A percentile compares a stretch with the other conserved stretches of the same genome.
These are phyloP conservation scores for Pseudopediastrum boryanum DNA, from an alignment of 139 green algal species.

Conservation along the genomic window DNA sequence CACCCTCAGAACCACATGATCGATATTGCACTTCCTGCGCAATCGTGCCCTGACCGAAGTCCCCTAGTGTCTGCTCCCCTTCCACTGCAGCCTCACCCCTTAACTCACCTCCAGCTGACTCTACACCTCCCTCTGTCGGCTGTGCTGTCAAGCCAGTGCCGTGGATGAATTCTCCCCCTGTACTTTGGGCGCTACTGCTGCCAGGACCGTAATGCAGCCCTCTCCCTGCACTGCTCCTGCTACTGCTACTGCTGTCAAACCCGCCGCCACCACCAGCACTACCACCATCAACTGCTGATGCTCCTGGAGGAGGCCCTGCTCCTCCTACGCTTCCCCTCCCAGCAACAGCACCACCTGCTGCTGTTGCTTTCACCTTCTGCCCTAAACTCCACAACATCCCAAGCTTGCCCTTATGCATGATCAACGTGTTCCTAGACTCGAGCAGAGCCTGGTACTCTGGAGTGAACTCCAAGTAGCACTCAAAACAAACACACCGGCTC, in stretches of 20 bases:
- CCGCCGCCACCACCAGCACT: not conserved
- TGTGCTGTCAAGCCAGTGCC: not conserved
- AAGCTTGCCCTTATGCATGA: not conserved
- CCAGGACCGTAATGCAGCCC: not conserved
- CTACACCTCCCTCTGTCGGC: not conserved
- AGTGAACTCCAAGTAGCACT: conserved; percentile 63
- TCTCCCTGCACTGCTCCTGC: not conserved
- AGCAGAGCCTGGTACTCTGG: conserved; percentile 42
- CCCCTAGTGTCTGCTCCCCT: not conserved
- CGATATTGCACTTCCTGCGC: not conserved
- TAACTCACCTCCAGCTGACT: not conserved
- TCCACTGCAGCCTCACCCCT: not conserved
- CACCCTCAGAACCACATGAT: not conserved
- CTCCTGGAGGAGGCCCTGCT: not conserved
- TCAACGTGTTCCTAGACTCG: conserved; percentile 30
- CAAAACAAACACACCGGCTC: conserved; percentile 63
- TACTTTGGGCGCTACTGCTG: not conserved
- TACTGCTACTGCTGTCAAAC: not conserved
- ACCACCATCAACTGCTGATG: not conserved
- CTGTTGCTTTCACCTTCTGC: not conserved
- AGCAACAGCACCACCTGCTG: not conserved
- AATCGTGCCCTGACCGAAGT: not conserved
- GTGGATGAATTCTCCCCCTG: not conserved
- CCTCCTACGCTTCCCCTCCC: not conserved
- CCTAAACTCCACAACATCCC: not conserved